Conservation (phyloP, 352 stramenopile genomes). For the Phytophthora syringae region DNA sequence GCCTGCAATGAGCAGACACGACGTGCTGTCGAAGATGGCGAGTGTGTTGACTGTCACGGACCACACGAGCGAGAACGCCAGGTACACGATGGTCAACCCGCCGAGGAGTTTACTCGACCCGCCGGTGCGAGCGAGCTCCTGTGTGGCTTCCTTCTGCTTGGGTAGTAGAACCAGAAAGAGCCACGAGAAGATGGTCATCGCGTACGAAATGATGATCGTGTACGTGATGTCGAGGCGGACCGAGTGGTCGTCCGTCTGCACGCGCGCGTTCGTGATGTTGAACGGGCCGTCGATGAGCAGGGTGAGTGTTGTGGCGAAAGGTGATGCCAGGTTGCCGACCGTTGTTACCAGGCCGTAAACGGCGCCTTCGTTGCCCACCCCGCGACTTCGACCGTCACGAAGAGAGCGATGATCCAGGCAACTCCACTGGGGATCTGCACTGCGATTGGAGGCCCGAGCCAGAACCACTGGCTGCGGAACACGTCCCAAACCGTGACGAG, state of each 20-base stretch:
- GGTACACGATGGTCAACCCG: slow-evolving; percentile 15
- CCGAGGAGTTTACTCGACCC: slow-evolving; percentile 14
- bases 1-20: slow-evolving; percentile 20
- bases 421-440: slow-evolving; percentile 21
- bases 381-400: slow-evolving; percentile 27
- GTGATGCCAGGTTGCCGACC: slow-evolving; percentile 20
- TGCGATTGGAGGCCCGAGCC: slow-evolving; percentile 20
- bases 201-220: slow-evolving; percentile 26
- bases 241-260: slow-evolving; percentile 18
- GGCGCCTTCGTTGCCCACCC: slow-evolving; percentile 25
- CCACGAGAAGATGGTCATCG: slow-evolving; percentile 27
- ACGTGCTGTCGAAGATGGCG: slow-evolving; percentile 27
- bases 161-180: slow-evolving; percentile 20
- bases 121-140: slow-evolving; percentile 19
- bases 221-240: slow-evolving; percentile 23
- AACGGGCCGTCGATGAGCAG: slow-evolving; percentile 22
- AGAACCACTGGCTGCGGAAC: slow-evolving; percentile 28
- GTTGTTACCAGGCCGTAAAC: slow-evolving; percentile 26
- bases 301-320: slow-evolving; percentile 16
- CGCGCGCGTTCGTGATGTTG: slow-evolving; percentile 20
- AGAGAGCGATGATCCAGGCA: slow-evolving; percentile 21
- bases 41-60: slow-evolving; percentile 23
- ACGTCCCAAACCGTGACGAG: slow-evolving; percentile 25
- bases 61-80: slow-evolving; percentile 24
- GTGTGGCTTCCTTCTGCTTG: slow-evolving; percentile 23